Evolutionary conservation across 805 yeast genomes (phyloP).

Genomic region (Phaffomyces thermotolerans): DNA sequence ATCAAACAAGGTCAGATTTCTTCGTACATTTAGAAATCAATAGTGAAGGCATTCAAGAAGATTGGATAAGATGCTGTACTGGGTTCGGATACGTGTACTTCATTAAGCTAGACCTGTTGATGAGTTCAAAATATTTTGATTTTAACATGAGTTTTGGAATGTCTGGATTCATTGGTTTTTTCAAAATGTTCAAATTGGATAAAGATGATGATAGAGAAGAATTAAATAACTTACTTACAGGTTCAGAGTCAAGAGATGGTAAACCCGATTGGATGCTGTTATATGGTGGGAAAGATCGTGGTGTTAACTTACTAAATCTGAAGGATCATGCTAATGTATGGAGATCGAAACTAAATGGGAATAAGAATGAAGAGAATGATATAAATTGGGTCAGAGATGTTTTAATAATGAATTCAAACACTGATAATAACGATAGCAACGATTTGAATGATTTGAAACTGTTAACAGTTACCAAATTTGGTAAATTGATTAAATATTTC

Average conservation of each 20-base stretch:
- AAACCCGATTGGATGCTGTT: slow-evolving; percentile 8
- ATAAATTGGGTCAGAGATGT: slow-evolving; percentile 19
- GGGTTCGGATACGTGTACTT: slow-evolving; percentile 22
- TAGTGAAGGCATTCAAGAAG: neutral
- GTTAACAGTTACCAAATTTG: slow-evolving; percentile 21
- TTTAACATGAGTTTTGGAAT: slow-evolving; percentile 21
- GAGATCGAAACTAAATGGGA: slow-evolving; percentile 13
- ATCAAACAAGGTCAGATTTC: slow-evolving; percentile 17
- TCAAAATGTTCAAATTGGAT: slow-evolving; percentile 11
- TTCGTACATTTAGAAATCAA: slow-evolving; percentile 13
- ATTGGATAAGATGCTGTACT: slow-evolving; percentile 17
- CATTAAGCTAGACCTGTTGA: slow-evolving; percentile 10
- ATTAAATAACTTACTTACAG: too few relatives aligned
- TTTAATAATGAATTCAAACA: slow-evolving; percentile 2
- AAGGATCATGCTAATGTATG: slow-evolving; percentile 15
- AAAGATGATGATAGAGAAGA: neutral
- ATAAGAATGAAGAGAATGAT: neutral
- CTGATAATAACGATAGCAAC: neutral
- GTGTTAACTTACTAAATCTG: slow-evolving; percentile 14
- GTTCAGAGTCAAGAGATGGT: neutral
- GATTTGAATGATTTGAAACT: slow-evolving; percentile 9
- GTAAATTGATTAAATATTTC: slow-evolving; percentile 15
- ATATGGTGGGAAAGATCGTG: slow-evolving; percentile 22
- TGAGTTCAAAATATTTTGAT: slow-evolving; percentile 13
- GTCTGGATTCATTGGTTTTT: slow-evolving; percentile 19